Evolutionary conservation across 2,329 filamentous ascomycete species (phyloP), one percentile per base, ranked within the genome.

Genomic region (Trichoderma atroviride): DNA sequence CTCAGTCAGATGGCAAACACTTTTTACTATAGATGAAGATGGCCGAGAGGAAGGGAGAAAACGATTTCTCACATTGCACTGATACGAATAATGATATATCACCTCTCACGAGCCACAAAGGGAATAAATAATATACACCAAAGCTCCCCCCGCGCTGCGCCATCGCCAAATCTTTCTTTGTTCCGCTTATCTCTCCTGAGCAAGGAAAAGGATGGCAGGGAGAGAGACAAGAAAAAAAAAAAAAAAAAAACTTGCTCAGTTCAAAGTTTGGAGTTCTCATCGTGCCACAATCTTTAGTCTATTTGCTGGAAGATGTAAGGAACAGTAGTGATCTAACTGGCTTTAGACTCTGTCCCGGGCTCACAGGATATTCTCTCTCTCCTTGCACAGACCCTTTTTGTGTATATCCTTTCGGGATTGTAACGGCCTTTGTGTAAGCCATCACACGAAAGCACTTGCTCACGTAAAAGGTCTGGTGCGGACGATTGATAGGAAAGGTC

Each of bases 321-420:
- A 35, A 33, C 40, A 61, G 43, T 27, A 62, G 19, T 37, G 50
- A 57, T 62, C 66, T 69, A 69, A 69, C 66, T 62, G 35, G 56
- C 66, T 69, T 69, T 55, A 69, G 66, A 33, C 16, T 29, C 57
- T 69, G 66, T 69, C 58, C 43, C 66, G 66, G 66, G 66, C 50
- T 62, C 52, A 61, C 58, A 40, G 35, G 37, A 5, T 9, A 43
- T 58, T 58, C n/a, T 57, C 37, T 40, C 37, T 43, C 31, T 47
- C 47, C 66, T 69, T 69, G 33, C 58, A 69, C 66, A 62, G 22
- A 31, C 35, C n/a, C 14, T 47, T 43, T 40, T n/a, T 56, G 4
- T 33, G 31, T 53, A 22, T 47, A 47, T 65, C 35, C 43, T 33
- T 33, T 50, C 62, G 52, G 52, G 24, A 37, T 9, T 31, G 58